Evolutionary conservation across 306 rosid genomes (phyloP).

Genomic region (Hylodesmum podocarpum): DNA sequence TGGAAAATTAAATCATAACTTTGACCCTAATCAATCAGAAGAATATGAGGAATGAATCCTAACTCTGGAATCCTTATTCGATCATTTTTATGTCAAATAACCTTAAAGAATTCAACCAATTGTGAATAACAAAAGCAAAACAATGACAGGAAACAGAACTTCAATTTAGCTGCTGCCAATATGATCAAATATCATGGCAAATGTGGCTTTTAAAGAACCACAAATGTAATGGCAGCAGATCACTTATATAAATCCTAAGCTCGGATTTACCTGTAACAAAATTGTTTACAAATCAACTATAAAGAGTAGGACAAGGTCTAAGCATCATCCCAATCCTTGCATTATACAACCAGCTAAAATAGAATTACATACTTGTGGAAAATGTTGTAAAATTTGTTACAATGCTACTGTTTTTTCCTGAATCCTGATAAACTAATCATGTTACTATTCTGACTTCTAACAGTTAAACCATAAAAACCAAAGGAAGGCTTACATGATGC

Average conservation of each 20-base stretch:
- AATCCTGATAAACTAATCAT: neutral
- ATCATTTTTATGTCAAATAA: neutral
- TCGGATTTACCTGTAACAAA: neutral
- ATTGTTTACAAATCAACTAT: neutral
- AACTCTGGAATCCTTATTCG: neutral
- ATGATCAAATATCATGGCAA: neutral
- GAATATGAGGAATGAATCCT: neutral
- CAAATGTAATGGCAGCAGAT: neutral
- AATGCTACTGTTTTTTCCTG: neutral
- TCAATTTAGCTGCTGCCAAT: neutral
- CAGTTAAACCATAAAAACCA: neutral
- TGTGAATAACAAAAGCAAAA: neutral
- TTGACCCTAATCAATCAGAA: no score
- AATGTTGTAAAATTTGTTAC: neutral
- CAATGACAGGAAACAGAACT: neutral
- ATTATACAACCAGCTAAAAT: neutral
- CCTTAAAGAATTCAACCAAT: neutral
- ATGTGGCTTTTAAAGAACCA: neutral
- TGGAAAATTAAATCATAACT: neutral
- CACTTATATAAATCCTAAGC: neutral
- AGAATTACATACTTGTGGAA: neutral
- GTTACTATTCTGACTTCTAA: neutral
- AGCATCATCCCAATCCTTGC: neutral
- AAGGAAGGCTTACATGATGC: neutral
- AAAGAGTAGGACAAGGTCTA: neutral